Evolutionary conservation across 2,329 filamentous ascomycete species (phyloP).

Genomic region (Fusarium chlamydosporum): DNA sequence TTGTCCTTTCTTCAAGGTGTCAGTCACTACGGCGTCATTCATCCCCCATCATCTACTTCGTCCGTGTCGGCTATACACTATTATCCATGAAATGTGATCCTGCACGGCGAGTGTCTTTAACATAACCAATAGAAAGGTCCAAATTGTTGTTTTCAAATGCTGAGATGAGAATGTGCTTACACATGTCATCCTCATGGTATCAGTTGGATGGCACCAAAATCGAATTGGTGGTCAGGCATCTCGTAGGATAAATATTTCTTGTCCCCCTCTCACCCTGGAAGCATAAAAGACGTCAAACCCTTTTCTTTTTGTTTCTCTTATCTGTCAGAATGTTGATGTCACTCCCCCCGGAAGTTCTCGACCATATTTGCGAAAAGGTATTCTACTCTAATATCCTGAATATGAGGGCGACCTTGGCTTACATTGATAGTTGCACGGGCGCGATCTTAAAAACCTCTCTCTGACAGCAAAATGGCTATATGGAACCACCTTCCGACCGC

Average conservation of each 20-base stretch:
- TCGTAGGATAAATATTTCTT: background rate
- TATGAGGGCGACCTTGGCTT: rapidly evolving
- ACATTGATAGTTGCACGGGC: background rate
- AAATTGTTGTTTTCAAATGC: background rate
- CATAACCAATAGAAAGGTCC: background rate
- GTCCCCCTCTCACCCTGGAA: rapidly evolving
- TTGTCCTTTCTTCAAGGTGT: no score
- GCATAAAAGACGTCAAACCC: rapidly evolving
- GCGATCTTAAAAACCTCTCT: background rate
- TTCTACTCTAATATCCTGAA: rapidly evolving
- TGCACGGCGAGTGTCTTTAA: rapidly evolving
- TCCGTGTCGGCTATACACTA: background rate
- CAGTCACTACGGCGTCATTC: no score
- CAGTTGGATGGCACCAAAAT: no score
- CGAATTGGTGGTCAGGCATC: background rate
- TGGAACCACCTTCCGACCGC: background rate
- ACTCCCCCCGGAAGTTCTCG: background rate
- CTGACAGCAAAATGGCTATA: constrained; percentile 11
- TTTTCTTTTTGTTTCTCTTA: rapidly evolving
- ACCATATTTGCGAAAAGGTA: constrained; percentile 2
- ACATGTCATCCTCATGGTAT: background rate
- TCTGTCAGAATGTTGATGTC: background rate
- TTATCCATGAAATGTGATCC: background rate
- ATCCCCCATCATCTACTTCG: no score
- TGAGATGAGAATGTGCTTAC: constrained; percentile 28